A percentile compares a stretch with the other conserved stretches of the same genome.
Evolutionary conservation across 192 early-diverging fungal genomes (phyloP).

Genomic region (Dissophora globulifera): DNA sequence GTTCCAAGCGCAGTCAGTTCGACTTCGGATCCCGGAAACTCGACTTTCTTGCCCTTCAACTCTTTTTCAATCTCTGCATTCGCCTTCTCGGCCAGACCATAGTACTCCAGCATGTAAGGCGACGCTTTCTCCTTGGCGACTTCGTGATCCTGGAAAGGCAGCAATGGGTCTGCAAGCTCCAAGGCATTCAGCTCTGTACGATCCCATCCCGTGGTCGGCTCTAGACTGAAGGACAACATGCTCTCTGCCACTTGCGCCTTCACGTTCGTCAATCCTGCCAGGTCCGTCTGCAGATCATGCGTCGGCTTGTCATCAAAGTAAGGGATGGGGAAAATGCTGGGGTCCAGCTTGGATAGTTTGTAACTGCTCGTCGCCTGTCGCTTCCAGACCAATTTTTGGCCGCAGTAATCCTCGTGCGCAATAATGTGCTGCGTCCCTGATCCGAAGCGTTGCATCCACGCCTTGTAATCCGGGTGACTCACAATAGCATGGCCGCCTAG

Average conservation of each 20-base stretch:
- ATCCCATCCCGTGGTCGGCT: constrained; percentile 70
- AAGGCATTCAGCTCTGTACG: too few relatives aligned
- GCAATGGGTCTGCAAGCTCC: constrained; percentile 14
- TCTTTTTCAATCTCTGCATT: constrained; percentile 45
- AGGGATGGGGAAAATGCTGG: constrained; percentile 77
- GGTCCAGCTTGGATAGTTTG: constrained; percentile 73
- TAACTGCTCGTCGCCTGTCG: constrained; percentile 70
- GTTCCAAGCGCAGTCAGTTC: constrained; percentile 87
- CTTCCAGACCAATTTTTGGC: constrained; percentile 74
- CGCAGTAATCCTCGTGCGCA: constrained; percentile 69
- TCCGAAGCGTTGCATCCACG: constrained; percentile 82
- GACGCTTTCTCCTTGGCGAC: not conserved
- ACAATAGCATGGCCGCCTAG: constrained; percentile 72
- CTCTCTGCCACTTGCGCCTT: constrained; percentile 38
- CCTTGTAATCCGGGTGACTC: constrained; percentile 68
- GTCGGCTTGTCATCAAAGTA: constrained; percentile 62
- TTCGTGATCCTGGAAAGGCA: not conserved
- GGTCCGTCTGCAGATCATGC: constrained; percentile 39
- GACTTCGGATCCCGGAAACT: constrained; percentile 58
- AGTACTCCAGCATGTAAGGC: constrained; percentile 52
- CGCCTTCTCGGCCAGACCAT: constrained; percentile 32
- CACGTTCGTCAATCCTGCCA: not conserved
- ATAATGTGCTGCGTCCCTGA: constrained; percentile 81
- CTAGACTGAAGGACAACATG: constrained; percentile 68
- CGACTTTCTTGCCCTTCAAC: not conserved